Percentiles rank a stretch among this genome's conserved stretches.
phyloP scores from a whole-genome alignment of 805 yeast genomes.

The Sungouiella thailandica region DNA sequence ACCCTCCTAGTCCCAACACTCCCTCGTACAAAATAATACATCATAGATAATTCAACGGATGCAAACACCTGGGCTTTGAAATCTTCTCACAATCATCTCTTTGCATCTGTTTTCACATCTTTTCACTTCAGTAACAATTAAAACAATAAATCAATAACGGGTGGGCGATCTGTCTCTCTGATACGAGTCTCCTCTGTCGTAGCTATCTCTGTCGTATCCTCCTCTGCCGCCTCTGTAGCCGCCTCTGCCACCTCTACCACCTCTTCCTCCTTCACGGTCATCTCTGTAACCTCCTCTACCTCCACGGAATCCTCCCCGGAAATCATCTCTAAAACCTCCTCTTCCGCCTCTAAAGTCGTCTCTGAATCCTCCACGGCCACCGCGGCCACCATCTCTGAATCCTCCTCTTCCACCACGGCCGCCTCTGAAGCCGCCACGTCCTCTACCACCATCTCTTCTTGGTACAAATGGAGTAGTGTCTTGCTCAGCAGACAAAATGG shows the following conservation, averaged over 20 bases:
- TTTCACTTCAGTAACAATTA: background rate
- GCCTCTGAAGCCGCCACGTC: slow-evolving; percentile 35
- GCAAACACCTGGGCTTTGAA: too few species aligned
- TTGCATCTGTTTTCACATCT: too few species aligned
- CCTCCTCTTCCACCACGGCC: slow-evolving; percentile 11
- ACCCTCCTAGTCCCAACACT: too few species aligned
- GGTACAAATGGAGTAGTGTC: slow-evolving; percentile 61
- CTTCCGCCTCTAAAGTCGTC: slow-evolving; percentile 46
- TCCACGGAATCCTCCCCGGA: slow-evolving; percentile 42
- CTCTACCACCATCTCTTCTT: slow-evolving; percentile 45
- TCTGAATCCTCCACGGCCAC: slow-evolving; percentile 21
- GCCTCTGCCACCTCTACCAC: slow-evolving; percentile 37
- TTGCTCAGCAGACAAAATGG: slow-evolving; percentile 68
- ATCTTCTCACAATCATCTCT: background rate
- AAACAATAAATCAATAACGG: slow-evolving; percentile 41
- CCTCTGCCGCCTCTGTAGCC: slow-evolving; percentile 37
- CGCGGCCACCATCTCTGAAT: slow-evolving; percentile 16
- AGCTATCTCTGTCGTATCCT: slow-evolving; percentile 40
- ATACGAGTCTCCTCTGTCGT: slow-evolving; percentile 41
- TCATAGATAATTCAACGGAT: background rate
- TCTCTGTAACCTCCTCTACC: slow-evolving; percentile 37
- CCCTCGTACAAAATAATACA: background rate
- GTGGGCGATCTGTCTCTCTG: slow-evolving; percentile 65
- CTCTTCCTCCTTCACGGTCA: slow-evolving; percentile 26
- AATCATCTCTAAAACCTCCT: slow-evolving; percentile 31